Conservation (phyloP, 2,329 filamentous ascomycete genomes). For the Colletotrichum truncatum region DNA sequence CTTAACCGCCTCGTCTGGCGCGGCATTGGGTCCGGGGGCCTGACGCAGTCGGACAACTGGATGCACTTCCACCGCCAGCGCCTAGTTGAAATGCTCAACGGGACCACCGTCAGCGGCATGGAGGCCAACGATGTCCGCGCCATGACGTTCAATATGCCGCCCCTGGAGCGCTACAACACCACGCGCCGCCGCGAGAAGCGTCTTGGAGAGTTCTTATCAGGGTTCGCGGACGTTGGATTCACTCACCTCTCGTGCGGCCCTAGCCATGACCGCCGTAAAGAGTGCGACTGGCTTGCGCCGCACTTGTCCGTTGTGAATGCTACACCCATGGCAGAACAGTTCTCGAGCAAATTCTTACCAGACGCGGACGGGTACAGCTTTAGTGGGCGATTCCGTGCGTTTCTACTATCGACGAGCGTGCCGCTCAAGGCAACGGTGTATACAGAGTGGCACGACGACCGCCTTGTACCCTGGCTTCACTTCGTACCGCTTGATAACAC, state of each 20-base stretch:
- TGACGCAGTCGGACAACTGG: conserved; percentile 66
- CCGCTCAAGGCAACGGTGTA: conserved; percentile 79
- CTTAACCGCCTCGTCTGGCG: conserved; percentile 68
- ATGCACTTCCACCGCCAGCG: conserved; percentile 76
- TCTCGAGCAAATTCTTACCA: conserved; percentile 70
- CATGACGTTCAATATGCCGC: conserved; percentile 60
- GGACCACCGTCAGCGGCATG: conserved; percentile 60
- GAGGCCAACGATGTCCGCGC: conserved; percentile 51
- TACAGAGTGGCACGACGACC: conserved; percentile 78
- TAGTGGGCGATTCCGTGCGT: conserved; percentile 69
- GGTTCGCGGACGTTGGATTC: conserved; percentile 55
- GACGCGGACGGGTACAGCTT: conserved; percentile 75
- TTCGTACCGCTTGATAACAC: conserved; percentile 78
- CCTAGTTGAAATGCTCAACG: conserved; percentile 75
- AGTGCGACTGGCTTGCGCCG: conserved; percentile 50
- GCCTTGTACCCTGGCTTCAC: conserved; percentile 76
- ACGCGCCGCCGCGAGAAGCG: conserved; percentile 40
- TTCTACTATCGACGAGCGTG: conserved; percentile 70
- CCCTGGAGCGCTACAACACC: conserved; percentile 52
- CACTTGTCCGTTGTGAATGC: conserved; percentile 43
- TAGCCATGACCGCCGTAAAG: conserved; percentile 29
- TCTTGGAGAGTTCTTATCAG: conserved; percentile 51
- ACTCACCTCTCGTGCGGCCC: conserved; percentile 47
- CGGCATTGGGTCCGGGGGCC: conserved; percentile 70
- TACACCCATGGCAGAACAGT: conserved; percentile 57